Base-by-base conservation (phyloP, 2,329 filamentous ascomycete species). In the Calonectria naviculata region DNA sequence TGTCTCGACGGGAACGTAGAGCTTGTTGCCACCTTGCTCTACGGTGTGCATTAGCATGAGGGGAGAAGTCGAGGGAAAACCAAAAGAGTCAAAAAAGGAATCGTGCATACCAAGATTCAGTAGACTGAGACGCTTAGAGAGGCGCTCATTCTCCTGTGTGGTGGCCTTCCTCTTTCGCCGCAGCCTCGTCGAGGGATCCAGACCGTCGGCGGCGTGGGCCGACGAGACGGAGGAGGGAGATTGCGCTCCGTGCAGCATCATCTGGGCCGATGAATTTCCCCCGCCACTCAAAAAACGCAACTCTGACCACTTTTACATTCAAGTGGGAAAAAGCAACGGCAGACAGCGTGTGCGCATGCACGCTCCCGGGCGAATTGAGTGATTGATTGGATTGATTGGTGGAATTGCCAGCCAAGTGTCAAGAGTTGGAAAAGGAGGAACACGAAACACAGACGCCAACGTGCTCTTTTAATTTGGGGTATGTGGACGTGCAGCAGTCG, bases 101-200 rank as follows among this genome's bases (percentile, higher is more conserved):
- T 65, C 66, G 62, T 69, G 61, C 86, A 67, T 90, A 97, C 95
- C 93, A 74, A 98, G 85, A 81, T 95, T 95, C 67, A 98, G 88
- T 63, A 94, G 86, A 80, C 94, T 94, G 82, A 98, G 88, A 74
- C 93, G 90, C 86, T 98, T 98, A 56, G 93, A 93, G 74, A 98
- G 89, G 64, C 95, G 92, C 84, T 97, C 90, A 75, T 90, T 91
- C 78, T 90, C 87, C 71, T 89, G 89, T 17, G 83, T 81, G 65
- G 90, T 88, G 69, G 90, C 89, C 83, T 92, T 92, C 77, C 91
- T 85, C 84, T 92, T 93, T 78, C 87, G 84, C 29, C 67, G 74
- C 68, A 75, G 66, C 67, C 73, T 75, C 62, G 64, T 73, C 41
- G 72, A 42, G 68, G 70, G 77, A 38, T 78, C 71, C 58, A 75